Percentiles rank a stretch among this genome's conserved stretches.
phyloP scores from a whole-genome alignment of 805 yeast species.

The Lachancea sp. region DNA sequence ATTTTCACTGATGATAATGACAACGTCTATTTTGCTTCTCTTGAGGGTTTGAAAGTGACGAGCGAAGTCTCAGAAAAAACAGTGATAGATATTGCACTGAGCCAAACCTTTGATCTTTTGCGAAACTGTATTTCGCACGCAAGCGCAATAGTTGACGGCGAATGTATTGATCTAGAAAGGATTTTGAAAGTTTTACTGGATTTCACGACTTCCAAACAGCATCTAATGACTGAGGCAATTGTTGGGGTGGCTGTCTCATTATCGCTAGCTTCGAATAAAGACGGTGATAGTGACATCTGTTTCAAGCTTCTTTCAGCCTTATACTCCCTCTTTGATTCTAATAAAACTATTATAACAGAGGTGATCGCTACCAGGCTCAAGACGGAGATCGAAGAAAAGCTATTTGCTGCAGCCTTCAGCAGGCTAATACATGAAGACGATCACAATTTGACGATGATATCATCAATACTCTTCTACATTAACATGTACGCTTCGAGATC shows the following conservation, averaged over 20 bases:
- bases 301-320: slow-evolving; percentile 25
- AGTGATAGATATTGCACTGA: slow-evolving; percentile 47
- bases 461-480: slow-evolving; percentile 33
- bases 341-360: slow-evolving; percentile 14
- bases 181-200: slow-evolving; percentile 33
- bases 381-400: slow-evolving; percentile 15
- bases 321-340: slow-evolving; percentile 24
- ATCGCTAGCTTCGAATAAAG: slow-evolving; percentile 9
- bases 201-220: slow-evolving; percentile 29
- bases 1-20: slow-evolving; percentile 47
- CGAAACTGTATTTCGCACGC: slow-evolving; percentile 39
- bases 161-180: slow-evolving; percentile 28
- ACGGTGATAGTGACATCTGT: slow-evolving; percentile 19
- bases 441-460: slow-evolving; percentile 21
- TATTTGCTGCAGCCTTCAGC: slow-evolving; percentile 12
- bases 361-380: slow-evolving; percentile 16
- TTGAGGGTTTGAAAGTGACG: slow-evolving; percentile 48
- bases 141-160: slow-evolving; percentile 20
- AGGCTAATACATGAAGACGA: slow-evolving; percentile 18
- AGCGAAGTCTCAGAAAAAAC: slow-evolving; percentile 29
- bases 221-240: slow-evolving; percentile 26
- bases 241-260: slow-evolving; percentile 18
- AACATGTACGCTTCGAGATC: slow-evolving; percentile 27
- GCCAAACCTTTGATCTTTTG: slow-evolving; percentile 43
- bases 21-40: slow-evolving; percentile 45